Base-by-base conservation (phyloP, 129 eudicot genomes). In the Tagetes patula region DNA sequence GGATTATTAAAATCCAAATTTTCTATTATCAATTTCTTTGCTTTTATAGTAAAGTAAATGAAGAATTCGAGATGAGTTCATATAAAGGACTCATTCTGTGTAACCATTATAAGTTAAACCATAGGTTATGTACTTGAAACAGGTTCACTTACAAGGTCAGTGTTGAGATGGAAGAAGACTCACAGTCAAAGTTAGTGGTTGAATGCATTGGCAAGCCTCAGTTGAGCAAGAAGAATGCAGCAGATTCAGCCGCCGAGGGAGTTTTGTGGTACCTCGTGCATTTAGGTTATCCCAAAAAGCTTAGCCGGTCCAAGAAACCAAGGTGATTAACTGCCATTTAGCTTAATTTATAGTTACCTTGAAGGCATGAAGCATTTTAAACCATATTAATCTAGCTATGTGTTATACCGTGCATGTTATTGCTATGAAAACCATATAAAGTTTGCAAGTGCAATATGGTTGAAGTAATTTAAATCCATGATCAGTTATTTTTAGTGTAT, bases 201-300 rank as follows among this genome's bases (percentile, higher is more conserved):
- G 91, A 83, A 79, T 80, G 91, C 67, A 48, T 75, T 45, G 82
- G 91, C 58, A 71, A 79, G 70, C 85, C 85, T 65, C 77, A 70
- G 50, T 32, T 41, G 0, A 86, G 39, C 68, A 86, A 86, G 80
- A 86, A 86, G 63, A 80, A 42, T 37, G 91, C 91, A 33, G 85
- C 87, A 58, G 85, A 83, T 30, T 70, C 85, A 45, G 91, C 91
- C 37, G 91, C 91, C 10, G 85, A 83, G 65, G 91, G 85, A 42
- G 85, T 79, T 65, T 73, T 83, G 42, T 86, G 91, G 91, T 83
- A 72, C 77, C 74, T 86, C 67, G 76, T 61, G 69, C 80, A 78
- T 58, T 70, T 64, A 71, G 85, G 85, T 71, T 86, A 79, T 72
- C 82, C 73, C 33, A 78, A 78, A 71, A 72, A 52, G 61, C 67